phyloP scores from a whole-genome alignment of 768 basidiomycete genomes.

The Boletus tomentosulus region DNA sequence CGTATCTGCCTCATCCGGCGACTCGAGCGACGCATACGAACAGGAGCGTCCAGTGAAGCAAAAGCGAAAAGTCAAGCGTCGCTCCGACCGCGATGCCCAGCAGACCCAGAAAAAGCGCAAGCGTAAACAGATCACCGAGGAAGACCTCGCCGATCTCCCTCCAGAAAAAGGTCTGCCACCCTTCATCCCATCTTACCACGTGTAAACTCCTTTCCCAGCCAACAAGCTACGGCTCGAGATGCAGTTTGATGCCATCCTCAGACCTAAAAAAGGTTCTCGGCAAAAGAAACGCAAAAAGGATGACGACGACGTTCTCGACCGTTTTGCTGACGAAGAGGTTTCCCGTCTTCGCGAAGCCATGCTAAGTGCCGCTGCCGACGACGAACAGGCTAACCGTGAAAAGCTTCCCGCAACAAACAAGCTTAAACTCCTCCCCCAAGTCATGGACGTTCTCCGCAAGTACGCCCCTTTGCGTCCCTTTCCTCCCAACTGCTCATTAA shows the following conservation, averaged over 20 bases:
- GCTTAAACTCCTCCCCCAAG: conserved; percentile 78
- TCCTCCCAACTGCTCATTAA: neutral
- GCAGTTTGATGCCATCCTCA: conserved; percentile 83
- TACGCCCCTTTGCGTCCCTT: conserved; percentile 32
- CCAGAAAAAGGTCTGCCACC: conserved; percentile 66
- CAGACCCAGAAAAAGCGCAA: conserved; percentile 51
- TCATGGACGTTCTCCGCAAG: conserved; percentile 93
- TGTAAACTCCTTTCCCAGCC: conserved; percentile 40
- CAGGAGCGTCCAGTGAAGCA: conserved; percentile 29
- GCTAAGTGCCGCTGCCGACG: conserved; percentile 81
- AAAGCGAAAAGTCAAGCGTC: conserved; percentile 28
- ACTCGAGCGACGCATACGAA: conserved; percentile 53
- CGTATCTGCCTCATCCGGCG: conserved; percentile 34
- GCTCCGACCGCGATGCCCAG: conserved; percentile 36
- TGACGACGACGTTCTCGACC: conserved; percentile 78
- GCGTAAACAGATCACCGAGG: conserved; percentile 55
- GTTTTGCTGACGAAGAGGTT: conserved; percentile 87
- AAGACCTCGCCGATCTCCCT: conserved; percentile 63
- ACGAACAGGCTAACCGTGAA: conserved; percentile 73
- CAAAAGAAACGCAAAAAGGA: conserved; percentile 72
- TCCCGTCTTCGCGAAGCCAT: conserved; percentile 85
- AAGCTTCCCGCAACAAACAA: conserved; percentile 83
- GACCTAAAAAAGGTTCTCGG: conserved; percentile 66
- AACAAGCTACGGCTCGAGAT: conserved; percentile 75
- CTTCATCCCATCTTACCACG: neutral